These are phyloP conservation scores for Mariannaea sp. DNA, from an alignment of 2,329 filamentous ascomycete genomes.

Conservation along the genomic window DNA sequence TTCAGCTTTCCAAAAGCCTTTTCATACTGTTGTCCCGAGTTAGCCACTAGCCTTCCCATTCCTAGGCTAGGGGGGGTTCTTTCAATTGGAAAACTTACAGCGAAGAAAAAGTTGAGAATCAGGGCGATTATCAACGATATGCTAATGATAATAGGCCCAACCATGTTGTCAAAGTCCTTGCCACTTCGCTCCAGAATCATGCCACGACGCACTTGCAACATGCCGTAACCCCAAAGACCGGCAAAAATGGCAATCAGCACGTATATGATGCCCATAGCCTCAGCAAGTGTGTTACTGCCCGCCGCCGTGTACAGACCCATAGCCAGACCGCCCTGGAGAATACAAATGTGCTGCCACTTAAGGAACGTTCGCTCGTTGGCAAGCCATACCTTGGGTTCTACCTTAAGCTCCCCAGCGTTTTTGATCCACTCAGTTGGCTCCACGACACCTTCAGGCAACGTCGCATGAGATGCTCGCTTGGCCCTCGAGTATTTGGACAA, in stretches of 20 bases:
- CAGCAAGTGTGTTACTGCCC: slow-evolving; percentile 75
- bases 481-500: slow-evolving; percentile 74
- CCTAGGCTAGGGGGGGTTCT: not conserved
- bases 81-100: slow-evolving; percentile 58
- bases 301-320: slow-evolving; percentile 89
- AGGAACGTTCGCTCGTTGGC: slow-evolving; percentile 98
- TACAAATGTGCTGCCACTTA: slow-evolving; percentile 96
- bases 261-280: slow-evolving; percentile 81
- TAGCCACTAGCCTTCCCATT: slow-evolving; percentile 13
- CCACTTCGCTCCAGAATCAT: slow-evolving; percentile 87
- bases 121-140: slow-evolving; percentile 77
- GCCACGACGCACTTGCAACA: slow-evolving; percentile 74
- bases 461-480: slow-evolving; percentile 51
- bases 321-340: slow-evolving; percentile 83
- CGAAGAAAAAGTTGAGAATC: slow-evolving; percentile 86
- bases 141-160: slow-evolving; percentile 84
- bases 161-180: slow-evolving; percentile 88
- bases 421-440: slow-evolving; percentile 91
- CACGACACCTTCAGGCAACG: slow-evolving; percentile 83
- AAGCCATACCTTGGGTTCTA: slow-evolving; percentile 98
- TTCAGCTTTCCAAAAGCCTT: slow-evolving; percentile 40
- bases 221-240: slow-evolving; percentile 83
- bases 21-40: slow-evolving; percentile 37
- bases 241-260: slow-evolving; percentile 82
- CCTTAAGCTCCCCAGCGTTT: slow-evolving; percentile 86